Evolutionary conservation across 2,329 filamentous ascomycete genomes (phyloP).

Genomic region (Botrytis byssoidea): DNA sequence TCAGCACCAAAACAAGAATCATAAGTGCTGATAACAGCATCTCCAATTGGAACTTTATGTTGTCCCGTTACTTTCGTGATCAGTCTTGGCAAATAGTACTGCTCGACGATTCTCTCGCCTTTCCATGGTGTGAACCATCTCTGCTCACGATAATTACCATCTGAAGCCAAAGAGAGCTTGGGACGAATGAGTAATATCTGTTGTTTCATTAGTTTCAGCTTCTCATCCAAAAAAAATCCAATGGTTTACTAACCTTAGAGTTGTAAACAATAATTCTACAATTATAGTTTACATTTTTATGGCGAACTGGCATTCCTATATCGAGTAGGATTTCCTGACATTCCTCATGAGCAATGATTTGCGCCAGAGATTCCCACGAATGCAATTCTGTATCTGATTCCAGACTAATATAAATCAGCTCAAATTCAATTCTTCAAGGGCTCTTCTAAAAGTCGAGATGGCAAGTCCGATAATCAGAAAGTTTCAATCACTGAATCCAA

Average conservation of each 20-base stretch:
- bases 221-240: neutral
- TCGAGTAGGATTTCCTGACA: conserved; percentile 67
- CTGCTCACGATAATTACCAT: conserved; percentile 65
- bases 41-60: conserved; percentile 56
- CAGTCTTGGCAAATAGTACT: conserved; percentile 61
- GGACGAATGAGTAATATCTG: conserved; percentile 71
- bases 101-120: conserved; percentile 56
- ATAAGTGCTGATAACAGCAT: conserved; percentile 49
- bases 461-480: neutral
- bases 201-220: neutral
- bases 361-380: conserved; percentile 42
- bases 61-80: conserved; percentile 52
- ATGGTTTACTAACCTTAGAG: conserved; percentile 37
- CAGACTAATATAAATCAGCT: conserved; percentile 24
- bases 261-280: conserved; percentile 63
- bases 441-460: neutral
- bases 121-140: conserved; percentile 64
- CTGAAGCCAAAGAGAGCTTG: conserved; percentile 69
- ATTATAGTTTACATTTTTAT: conserved; percentile 59
- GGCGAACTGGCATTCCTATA: conserved; percentile 60
- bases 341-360: conserved; percentile 58
- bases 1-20: conserved; percentile 64
- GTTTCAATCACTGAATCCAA: neutral
- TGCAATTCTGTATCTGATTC: conserved; percentile 54
- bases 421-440: neutral